These are phyloP conservation scores for Euclidium syriacum DNA, from an alignment of 345 rosid genomes.

Conservation along the genomic window DNA sequence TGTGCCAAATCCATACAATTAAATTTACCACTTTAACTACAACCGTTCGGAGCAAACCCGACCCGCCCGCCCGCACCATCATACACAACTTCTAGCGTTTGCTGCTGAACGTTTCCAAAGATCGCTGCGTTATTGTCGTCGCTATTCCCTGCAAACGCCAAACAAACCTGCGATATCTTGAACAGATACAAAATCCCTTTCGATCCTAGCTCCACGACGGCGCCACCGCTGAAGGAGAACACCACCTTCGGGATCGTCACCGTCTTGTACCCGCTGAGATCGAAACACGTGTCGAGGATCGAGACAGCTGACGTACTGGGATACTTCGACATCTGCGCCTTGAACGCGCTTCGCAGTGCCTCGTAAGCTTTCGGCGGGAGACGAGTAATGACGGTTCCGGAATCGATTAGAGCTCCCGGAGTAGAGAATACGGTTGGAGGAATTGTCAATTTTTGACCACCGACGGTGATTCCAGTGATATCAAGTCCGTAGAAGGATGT, in stretches of 20 bases:
- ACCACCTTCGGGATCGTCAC: constrained; percentile 44
- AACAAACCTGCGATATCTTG: constrained; percentile 52
- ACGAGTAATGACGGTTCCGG: constrained; percentile 85
- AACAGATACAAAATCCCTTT: constrained; percentile 44
- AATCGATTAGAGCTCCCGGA: constrained; percentile 60
- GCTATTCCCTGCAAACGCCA: constrained; percentile 70
- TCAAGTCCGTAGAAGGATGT: constrained; percentile 50
- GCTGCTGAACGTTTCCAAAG: constrained; percentile 74
- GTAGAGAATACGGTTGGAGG: constrained; percentile 34
- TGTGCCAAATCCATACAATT: constrained; percentile 11
- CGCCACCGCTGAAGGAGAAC: constrained; percentile 43
- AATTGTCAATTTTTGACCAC: constrained; percentile 36
- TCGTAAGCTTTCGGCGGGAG: constrained; percentile 59
- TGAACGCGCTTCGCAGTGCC: constrained; percentile 35
- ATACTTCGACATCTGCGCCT: constrained; percentile 39
- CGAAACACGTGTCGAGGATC: constrained; percentile 68
- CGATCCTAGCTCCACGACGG: constrained; percentile 38
- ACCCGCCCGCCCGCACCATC: constrained; percentile 55
- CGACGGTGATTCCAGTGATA: constrained; percentile 43
- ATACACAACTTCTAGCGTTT: constrained; percentile 62
- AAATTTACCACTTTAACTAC: constrained; percentile 29
- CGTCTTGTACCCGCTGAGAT: constrained; percentile 32
- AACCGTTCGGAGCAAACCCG: constrained; percentile 62
- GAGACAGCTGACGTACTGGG: constrained; percentile 43
- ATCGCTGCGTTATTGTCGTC: constrained; percentile 45